phyloP scores from a whole-genome alignment of 2,329 filamentous ascomycete species.

The Huntiella omanensis region DNA sequence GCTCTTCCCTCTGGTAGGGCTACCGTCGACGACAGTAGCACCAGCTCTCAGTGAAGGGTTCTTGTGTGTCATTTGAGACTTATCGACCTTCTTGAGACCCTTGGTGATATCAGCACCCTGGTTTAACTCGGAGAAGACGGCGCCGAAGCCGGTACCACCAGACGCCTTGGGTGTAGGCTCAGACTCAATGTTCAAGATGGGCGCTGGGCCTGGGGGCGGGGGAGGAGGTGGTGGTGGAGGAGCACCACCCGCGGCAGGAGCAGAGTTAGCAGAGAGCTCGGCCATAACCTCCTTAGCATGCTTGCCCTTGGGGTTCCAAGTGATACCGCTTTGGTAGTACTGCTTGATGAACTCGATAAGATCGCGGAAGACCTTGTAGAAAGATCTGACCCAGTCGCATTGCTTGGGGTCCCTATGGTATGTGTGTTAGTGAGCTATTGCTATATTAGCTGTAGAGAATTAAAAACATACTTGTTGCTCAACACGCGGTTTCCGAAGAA shows the following conservation, averaged over 20 bases:
- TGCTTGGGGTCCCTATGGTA: constrained; percentile 53
- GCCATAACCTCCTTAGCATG: constrained; percentile 48
- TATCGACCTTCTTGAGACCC: constrained; percentile 80
- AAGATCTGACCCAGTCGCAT: constrained; percentile 78
- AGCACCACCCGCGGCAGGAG: constrained; percentile 19
- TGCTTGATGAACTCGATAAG: constrained; percentile 71
- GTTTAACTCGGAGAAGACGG: constrained; percentile 85
- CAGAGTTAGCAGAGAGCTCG: constrained; percentile 33
- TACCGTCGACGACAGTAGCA: constrained; percentile 47
- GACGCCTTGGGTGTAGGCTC: constrained; percentile 19
- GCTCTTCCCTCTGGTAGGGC: constrained; percentile 51
- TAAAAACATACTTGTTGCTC: constrained; percentile 24
- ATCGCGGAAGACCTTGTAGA: constrained; percentile 75
- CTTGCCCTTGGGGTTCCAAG: constrained; percentile 67
- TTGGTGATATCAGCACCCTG: constrained; percentile 75
- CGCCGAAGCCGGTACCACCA: constrained; percentile 48
- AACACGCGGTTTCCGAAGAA: constrained; percentile 91
- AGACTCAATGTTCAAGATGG: constrained; percentile 32
- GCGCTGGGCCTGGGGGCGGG: constrained; percentile 52
- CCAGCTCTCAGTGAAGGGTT: constrained; percentile 69
- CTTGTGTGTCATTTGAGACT: constrained; percentile 95
- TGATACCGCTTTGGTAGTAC: constrained; percentile 59
- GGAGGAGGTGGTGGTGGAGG: constrained; percentile 45
- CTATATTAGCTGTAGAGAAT: background rate
- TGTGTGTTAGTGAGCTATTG: background rate